Percentiles rank a stretch among this genome's conserved stretches.
phyloP scores from a whole-genome alignment of 2,329 filamentous ascomycete species.

The Davidsoniella neocaledoniae region DNA sequence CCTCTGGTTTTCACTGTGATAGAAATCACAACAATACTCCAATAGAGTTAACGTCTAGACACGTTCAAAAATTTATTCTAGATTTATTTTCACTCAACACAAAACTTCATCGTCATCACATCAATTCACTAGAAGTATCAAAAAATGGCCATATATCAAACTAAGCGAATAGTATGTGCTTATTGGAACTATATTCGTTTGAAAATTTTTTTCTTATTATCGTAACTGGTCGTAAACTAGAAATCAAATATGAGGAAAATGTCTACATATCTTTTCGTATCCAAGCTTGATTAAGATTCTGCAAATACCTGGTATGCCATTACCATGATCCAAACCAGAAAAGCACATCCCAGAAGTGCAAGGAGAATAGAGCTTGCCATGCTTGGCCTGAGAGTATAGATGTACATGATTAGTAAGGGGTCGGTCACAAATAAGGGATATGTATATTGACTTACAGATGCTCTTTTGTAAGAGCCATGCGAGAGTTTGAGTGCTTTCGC shows the following conservation, averaged over 20 bases:
- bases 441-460: conserved; percentile 35
- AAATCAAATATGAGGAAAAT: background rate
- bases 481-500: conserved; percentile 36
- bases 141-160: too few species aligned
- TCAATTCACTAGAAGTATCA: too few species aligned
- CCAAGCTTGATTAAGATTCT: conserved; percentile 19
- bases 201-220: background rate
- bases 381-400: conserved; percentile 29
- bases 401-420: background rate
- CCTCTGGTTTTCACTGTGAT: too few species aligned
- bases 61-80: too few species aligned
- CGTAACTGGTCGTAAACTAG: background rate
- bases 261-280: background rate
- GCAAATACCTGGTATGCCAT: conserved; percentile 50
- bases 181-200: background rate
- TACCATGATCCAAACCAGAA: conserved; percentile 51
- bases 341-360: conserved; percentile 39
- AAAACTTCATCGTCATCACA: too few species aligned
- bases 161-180: background rate
- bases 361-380: conserved; percentile 49
- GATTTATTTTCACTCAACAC: too few species aligned
- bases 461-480: conserved; percentile 47
- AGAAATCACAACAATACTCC: too few species aligned
- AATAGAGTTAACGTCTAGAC: too few species aligned
- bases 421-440: background rate